Evolutionary conservation across 2,329 filamentous ascomycete genomes (phyloP).

Genomic region (Ascochyta koolunga): DNA sequence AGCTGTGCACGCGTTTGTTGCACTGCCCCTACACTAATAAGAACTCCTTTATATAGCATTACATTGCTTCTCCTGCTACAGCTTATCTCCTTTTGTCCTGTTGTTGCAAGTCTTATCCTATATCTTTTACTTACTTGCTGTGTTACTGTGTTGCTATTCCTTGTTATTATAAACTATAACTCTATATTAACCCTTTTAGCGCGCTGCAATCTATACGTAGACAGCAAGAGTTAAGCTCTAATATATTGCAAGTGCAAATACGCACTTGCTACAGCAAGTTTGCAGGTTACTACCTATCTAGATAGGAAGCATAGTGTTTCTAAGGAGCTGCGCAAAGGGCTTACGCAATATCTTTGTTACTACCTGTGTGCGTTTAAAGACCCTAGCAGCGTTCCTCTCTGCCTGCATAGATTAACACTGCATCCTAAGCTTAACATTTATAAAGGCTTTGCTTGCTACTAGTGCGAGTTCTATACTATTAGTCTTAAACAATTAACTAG

Average conservation of each 20-base stretch:
- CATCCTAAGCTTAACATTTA: constrained; percentile 3
- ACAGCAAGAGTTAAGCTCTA: background rate
- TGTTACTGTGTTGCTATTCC: background rate
- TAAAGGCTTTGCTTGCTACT: constrained; percentile 1
- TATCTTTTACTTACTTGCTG: background rate
- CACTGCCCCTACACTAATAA: background rate
- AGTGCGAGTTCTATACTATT: constrained; percentile 4
- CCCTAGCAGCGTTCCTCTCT: background rate
- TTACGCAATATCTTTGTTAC: constrained; percentile 2
- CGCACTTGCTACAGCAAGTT: background rate
- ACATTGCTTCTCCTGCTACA: background rate
- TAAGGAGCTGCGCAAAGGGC: constrained; percentile 6
- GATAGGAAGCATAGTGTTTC: constrained; percentile 4
- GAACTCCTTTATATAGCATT: background rate
- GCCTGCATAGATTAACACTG: background rate
- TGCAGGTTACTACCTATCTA: constrained; percentile 3
- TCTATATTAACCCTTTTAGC: background rate
- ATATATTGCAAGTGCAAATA: no score
- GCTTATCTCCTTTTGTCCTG: background rate
- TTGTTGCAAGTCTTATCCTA: background rate
- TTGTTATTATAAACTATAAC: background rate
- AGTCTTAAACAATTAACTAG: constrained; percentile 5
- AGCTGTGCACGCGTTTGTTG: no score
- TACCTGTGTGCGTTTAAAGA: no score
- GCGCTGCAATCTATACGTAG: background rate